Conservation (phyloP, 495 filamentous ascomycete species). For the Xylaria venustula region DNA sequence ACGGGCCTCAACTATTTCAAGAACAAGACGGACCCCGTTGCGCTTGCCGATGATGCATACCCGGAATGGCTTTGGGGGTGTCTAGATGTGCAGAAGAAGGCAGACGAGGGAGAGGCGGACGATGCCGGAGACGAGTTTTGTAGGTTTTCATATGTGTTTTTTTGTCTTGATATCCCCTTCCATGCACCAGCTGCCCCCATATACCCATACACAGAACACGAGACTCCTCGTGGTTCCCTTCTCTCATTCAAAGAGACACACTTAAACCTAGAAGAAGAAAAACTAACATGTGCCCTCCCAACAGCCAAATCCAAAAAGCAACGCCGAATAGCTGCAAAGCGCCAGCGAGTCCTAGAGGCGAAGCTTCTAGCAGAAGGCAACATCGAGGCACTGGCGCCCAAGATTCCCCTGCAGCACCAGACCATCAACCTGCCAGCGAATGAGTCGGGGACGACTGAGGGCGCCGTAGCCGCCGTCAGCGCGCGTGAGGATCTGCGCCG, state of each 20-base stretch:
- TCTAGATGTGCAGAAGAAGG: slow-evolving; percentile 56
- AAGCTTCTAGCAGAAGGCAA: slow-evolving; percentile 63
- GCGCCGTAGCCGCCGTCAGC: slow-evolving; percentile 55
- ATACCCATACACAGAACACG: too few species aligned
- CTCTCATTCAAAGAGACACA: too few species aligned
- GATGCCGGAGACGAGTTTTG: slow-evolving; percentile 67
- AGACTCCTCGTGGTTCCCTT: too few species aligned
- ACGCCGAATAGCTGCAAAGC: slow-evolving; percentile 64
- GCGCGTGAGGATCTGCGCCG: slow-evolving; percentile 65
- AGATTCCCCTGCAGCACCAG: slow-evolving; percentile 82
- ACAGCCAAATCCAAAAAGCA: slow-evolving; percentile 79
- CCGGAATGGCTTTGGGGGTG: slow-evolving; percentile 88
- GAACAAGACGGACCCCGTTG: slow-evolving; percentile 63
- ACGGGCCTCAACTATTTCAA: slow-evolving; percentile 88
- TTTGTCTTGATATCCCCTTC: neutral
- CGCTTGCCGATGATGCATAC: slow-evolving; percentile 80
- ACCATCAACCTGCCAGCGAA: slow-evolving; percentile 73
- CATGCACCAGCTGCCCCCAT: neutral
- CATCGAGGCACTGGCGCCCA: slow-evolving; percentile 62
- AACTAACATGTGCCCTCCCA: neutral
- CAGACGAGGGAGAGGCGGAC: slow-evolving; percentile 32
- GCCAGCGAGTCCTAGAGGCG: slow-evolving; percentile 61
- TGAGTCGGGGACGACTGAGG: slow-evolving; percentile 55
- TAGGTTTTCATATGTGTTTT: slow-evolving; percentile 59
- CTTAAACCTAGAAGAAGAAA: too few species aligned